Conservation (phyloP, 176 grass and related monocot genomes). For the Phyllostachys edulis region DNA sequence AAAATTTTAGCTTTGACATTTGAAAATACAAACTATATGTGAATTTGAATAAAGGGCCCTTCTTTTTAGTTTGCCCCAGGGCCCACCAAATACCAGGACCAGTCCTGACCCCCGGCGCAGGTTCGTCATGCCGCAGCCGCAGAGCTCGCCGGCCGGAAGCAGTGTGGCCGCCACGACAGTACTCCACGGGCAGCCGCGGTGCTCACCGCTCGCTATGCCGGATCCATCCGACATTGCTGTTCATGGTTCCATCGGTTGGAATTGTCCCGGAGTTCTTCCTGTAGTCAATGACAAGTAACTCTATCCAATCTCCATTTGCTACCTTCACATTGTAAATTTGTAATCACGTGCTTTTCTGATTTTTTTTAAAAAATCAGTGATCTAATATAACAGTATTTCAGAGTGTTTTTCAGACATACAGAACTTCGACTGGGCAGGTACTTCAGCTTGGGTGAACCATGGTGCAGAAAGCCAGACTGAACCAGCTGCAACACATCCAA, state of each 20-base stretch:
- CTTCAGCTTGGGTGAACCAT: slow-evolving; percentile 4
- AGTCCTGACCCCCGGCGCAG: slow-evolving; percentile 55
- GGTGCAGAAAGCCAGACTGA: slow-evolving; percentile 13
- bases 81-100: too few species aligned
- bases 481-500: background rate
- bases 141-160: background rate
- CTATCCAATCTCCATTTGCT: background rate
- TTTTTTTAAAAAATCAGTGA: background rate
- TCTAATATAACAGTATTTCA: background rate
- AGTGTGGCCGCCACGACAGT: background rate
- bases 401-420: slow-evolving; percentile 25
- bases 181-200: slow-evolving; percentile 18
- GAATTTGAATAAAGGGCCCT: too few species aligned
- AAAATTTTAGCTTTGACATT: too few species aligned
- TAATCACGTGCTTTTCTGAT: background rate
- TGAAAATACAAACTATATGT: too few species aligned
- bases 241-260: slow-evolving; percentile 36
- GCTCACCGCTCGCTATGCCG: slow-evolving; percentile 8
- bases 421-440: slow-evolving; percentile 46
- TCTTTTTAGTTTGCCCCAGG: too few species aligned
- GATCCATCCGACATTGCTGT: background rate
- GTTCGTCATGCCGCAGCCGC: slow-evolving; percentile 24
- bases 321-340: background rate
- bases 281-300: slow-evolving; percentile 22
- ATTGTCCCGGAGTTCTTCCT: slow-evolving; percentile 14